Base-by-base conservation (phyloP, 1,284 basidiomycete genomes). In the Bjerkandera adusta region DNA sequence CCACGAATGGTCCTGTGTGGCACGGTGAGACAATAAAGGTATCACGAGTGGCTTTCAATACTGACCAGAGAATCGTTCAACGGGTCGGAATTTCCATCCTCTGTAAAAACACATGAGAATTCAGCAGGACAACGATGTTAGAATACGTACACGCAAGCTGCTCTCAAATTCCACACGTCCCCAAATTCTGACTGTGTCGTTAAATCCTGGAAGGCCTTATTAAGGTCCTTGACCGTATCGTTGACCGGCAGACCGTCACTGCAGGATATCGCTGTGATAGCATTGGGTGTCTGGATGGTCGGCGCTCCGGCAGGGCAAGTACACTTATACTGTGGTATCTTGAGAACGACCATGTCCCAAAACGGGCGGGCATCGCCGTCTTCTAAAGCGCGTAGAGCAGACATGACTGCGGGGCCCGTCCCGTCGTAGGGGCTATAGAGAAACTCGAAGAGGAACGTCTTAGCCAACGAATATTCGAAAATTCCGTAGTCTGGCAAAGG, bases 401-500 rank as follows among this genome's bases (percentile, higher is more conserved):
- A 35, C 11, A 38, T 24, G 20, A 39, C 13, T 16, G 16, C 30
- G 2, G 20, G 22, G 5, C n/a, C 5, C 2, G 27, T 13, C 3
- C n/a, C n/a, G 10, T 4, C 12, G 44, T 54, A 54, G 8, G 52
- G 52, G 11, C 8, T 30, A 47, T 50, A 51, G 10, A 54, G 35
- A 22, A 32, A 43, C 15, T 2, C n/a, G 38, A 54, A 54, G 18
- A 54, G 22, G 6, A 37, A 21, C 8, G 10, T 7, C 12, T 27
- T 24, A 12, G 42, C 49, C 13, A 49, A 2, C 6, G 39, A 16
- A 40, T 54, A 54, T 39, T 54, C 52, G 18, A 54, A 37, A 21
- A 48, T 13, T 15, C 52, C 52, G 33, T 51, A 51, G 13, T 32
- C 33, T 10, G 21, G 15, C 16, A 20, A 11, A 8, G 32, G 21